Base-by-base conservation (phyloP, 108 stramenopile species). In the Hondaea fermentalgiana region DNA sequence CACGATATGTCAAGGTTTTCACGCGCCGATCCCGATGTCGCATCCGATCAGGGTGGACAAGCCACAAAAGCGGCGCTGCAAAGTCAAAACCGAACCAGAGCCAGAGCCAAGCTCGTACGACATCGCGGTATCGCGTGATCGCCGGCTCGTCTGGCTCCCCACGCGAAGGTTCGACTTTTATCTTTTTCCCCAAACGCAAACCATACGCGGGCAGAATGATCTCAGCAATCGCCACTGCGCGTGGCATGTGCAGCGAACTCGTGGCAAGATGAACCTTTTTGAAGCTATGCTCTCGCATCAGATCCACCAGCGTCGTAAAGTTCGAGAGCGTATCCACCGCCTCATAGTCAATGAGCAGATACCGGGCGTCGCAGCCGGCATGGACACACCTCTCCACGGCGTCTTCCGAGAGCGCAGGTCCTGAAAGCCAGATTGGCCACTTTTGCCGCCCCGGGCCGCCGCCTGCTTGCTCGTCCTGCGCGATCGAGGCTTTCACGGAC, bases 271-370 rank as follows among this genome's bases (percentile, higher is more conserved):
- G 51, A 2, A 83, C 76, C 23, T 2, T 28, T 45, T 47, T 35
- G 76, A 83, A 83, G 45, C 1, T 12, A 35, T 83, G 76, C 76
- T 83, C 28, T 23, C 51, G 19, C 76, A 83, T 83, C 49, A 53
- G 76, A 12, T 23, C 76, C 45, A 53, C 76, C 0, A 83, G 51
- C 76, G 76, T 83, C 51, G 76, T 83, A 35, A 83, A 83, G 51
- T 83, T 83, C 76, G 76, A 83, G 45, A 83, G 76, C 45, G 76
- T 83, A 53, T 83, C 76, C 12, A 83, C 12, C n/a, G 76, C 76
- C 23, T 23, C 10, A 53, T 83, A 83, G 49, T 83, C 76, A 12
- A 83, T 1, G 12, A 83, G n/a, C 12, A 83, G 76, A 28, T 2
- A 47, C 23, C 49, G 6, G 43, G 28, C 76, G 10, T 55, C 76